Base-by-base conservation (phyloP, 2,329 filamentous ascomycete genomes). In the Alternaria conjuncta region DNA sequence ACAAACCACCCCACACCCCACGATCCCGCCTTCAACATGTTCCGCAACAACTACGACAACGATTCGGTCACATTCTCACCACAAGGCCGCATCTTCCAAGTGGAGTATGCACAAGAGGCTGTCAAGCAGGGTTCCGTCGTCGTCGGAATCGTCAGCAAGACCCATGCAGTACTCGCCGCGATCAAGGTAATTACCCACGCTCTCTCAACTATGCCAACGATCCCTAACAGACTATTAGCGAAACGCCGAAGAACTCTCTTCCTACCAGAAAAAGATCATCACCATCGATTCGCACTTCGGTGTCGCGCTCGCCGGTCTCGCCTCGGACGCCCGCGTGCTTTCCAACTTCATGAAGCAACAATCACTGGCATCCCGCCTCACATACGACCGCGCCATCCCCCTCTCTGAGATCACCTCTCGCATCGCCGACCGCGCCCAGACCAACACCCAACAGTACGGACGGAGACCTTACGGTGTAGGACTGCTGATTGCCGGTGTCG, bases 271-370 rank as follows among this genome's bases (percentile, higher is more conserved):
- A 88, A 99, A 99, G 86, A 90, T 99, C 80, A 97, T 99, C 83
- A 89, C 91, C 75, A 91, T 99, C 84, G 96, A 99, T 83, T 92
- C 95, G 76, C 96, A 99, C 83, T 91, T 96, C 75, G 96, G 94
- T 72, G 90, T 99, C 77, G 94, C 95, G 76, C 96, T 99, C 76
- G 96, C 96, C 72, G 96, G 96, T 75, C 92, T 99, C 67, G 96
- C 96, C 71, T 97, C 95, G 63, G 96, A 99, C 83, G 96, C 95
- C 79, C 96, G 96, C 78, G 96, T 99, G 75, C 94, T 99, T 75
- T 97, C 94, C 86, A 99, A 99, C 89, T 99, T 97, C 86, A 98
- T 99, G 95, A 98, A 97, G 86, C 94, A 97, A 84, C 96, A 98
- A 85, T 97, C 93, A 68, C 93, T 99, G 77, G 92, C 93, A 77